Evolutionary conservation across 2,329 filamentous ascomycete species (phyloP), one percentile per base, ranked within the genome.

Genomic region (Penicillium janthinellum): DNA sequence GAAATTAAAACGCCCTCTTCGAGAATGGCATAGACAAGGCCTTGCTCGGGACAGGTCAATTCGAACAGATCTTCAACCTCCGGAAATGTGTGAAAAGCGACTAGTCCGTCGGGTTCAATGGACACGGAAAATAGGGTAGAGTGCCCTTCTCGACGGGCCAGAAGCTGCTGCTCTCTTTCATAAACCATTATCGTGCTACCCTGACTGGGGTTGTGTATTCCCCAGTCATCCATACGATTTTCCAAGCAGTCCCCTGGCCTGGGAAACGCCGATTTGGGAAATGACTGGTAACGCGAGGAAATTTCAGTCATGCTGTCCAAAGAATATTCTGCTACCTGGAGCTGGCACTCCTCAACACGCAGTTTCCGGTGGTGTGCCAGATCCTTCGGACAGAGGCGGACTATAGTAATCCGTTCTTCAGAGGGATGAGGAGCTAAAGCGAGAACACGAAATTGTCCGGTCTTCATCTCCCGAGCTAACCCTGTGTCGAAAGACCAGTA

Each of bases 401-500:
- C 54, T 2, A 66, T 58, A 2, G 62, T 64, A n/a, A 74, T 44
- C 31, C 48, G 47, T 38, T 67, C 61, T 31, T 59, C 44, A 3
- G 51, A 42, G 17, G 64, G 41, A 25, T 67, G 55, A 37, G 69
- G 20, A 7, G 65, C 64, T 35, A 71, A 47, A 2, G 62, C 54
- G 35, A 62, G 53, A 35, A 66, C 51, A 22, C 22, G 22, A 1
- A 53, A 17, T 12, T 28, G 25, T 14, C 47, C 49, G 5, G 62
- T 45, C 12, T 45, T 11, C 42, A 70, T 25, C 3, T 52, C 62
- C 31, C 62, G 70, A 53, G 65, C 54, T 7, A 57, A 35, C 10
- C 54, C 55, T 4, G 67, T 57, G 11, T 64, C 34, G 42, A 70
- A 60, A 15, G 66, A 55, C 61, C 70, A 71, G 38, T 71, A 63